phyloP scores from a whole-genome alignment of 805 yeast genomes.

The Candida maris region DNA sequence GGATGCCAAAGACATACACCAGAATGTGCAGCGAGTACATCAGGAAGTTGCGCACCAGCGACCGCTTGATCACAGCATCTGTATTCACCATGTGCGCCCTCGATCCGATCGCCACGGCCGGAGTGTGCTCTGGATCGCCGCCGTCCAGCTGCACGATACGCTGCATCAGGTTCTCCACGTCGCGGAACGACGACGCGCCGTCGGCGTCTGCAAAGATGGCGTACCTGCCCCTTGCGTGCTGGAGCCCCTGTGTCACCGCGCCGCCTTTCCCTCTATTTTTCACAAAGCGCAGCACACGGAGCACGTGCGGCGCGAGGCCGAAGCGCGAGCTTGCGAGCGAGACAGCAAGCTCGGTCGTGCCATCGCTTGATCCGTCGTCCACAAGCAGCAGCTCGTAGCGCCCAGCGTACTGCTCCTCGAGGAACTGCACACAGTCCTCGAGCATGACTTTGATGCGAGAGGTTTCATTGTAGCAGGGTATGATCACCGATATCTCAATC shows the following conservation, averaged over 20 bases:
- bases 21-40: slow-evolving; percentile 90
- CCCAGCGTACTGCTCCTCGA: slow-evolving; percentile 32
- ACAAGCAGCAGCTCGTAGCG: slow-evolving; percentile 78
- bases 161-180: slow-evolving; percentile 50
- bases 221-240: slow-evolving; percentile 66
- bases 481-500: slow-evolving; percentile 67
- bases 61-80: slow-evolving; percentile 94
- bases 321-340: slow-evolving; percentile 51
- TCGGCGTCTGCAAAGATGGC: slow-evolving; percentile 95
- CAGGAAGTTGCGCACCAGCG: slow-evolving; percentile 80
- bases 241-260: slow-evolving; percentile 91
- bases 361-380: slow-evolving; percentile 89
- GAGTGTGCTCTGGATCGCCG: slow-evolving; percentile 22
- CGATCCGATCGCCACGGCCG: slow-evolving; percentile 82
- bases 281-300: slow-evolving; percentile 68
- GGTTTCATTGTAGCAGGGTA: slow-evolving; percentile 93
- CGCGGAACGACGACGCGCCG: slow-evolving; percentile 85
- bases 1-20: slow-evolving; percentile 84
- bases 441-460: slow-evolving; percentile 67
- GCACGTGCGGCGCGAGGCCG: slow-evolving; percentile 48
- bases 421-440: slow-evolving; percentile 58
- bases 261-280: slow-evolving; percentile 94
- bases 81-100: slow-evolving; percentile 96
- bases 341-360: slow-evolving; percentile 70
- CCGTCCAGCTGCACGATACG: slow-evolving; percentile 34